These are phyloP conservation scores for Raphanus raphanistrum DNA, from an alignment of 345 rosid genomes.

Conservation along the genomic window DNA sequence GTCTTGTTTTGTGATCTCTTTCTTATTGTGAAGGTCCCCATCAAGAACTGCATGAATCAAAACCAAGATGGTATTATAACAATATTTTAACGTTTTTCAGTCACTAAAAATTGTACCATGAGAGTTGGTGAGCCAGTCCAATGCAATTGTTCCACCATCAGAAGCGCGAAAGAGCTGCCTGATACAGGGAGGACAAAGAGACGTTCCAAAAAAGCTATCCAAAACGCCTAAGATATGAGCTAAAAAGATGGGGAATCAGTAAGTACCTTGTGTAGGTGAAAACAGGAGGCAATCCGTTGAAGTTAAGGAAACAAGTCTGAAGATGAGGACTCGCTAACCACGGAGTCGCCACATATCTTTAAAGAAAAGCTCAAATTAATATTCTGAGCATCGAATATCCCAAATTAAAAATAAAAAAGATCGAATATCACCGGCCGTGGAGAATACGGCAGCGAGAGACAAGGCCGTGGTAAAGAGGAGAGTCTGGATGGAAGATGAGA, in stretches of 20 bases:
- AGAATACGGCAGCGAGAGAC: slow-evolving; percentile 69
- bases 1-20: slow-evolving; percentile 46
- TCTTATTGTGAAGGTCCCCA: slow-evolving; percentile 30
- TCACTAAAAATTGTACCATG: slow-evolving; percentile 45
- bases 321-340: slow-evolving; percentile 93
- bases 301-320: slow-evolving; percentile 67
- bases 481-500: slow-evolving; percentile 48
- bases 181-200: background rate
- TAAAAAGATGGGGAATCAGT: slow-evolving; percentile 47
- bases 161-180: slow-evolving; percentile 69
- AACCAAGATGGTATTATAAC: background rate
- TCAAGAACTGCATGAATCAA: slow-evolving; percentile 39
- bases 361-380: background rate
- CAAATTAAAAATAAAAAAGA: background rate
- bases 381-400: background rate
- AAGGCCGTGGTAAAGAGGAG: slow-evolving; percentile 56
- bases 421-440: slow-evolving; percentile 56
- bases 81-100: background rate
- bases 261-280: slow-evolving; percentile 82
- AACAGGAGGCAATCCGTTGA: slow-evolving; percentile 71
- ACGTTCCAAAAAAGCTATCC: background rate
- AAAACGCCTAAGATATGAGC: slow-evolving; percentile 40
- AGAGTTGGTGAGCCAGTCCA: slow-evolving; percentile 74
- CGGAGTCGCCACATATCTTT: slow-evolving; percentile 66
- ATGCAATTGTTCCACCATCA: slow-evolving; percentile 90